Conservation (phyloP, 306 rosid genomes). For the Pterocarpus macrocarpus region DNA sequence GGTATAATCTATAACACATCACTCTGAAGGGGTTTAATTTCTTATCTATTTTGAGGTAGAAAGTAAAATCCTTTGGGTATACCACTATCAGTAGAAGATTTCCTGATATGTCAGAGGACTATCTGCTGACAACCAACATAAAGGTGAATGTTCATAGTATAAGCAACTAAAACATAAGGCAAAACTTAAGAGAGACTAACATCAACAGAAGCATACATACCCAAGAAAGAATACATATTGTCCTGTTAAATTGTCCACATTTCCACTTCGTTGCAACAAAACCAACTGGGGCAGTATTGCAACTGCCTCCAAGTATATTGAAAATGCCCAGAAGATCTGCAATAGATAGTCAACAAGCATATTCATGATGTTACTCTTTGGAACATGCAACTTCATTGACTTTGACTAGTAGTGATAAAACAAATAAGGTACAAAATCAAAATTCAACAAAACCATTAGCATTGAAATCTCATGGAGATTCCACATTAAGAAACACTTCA, state of each 20-base stretch:
- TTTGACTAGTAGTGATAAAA: no score
- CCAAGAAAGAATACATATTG: conserved; percentile 94
- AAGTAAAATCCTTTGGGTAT: neutral
- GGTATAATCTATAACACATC: neutral
- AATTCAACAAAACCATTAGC: no score
- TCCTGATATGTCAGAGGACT: neutral
- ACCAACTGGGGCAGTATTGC: conserved; percentile 92
- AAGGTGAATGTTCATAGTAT: conserved; percentile 1
- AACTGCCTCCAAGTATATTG: conserved; percentile 92
- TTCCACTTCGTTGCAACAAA: conserved; percentile 91
- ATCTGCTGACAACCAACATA: conserved; percentile 13
- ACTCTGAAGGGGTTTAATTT: conserved; percentile 2
- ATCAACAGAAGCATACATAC: conserved; percentile 54
- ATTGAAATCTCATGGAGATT: no score
- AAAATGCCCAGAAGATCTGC: conserved; percentile 95
- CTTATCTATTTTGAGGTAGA: neutral
- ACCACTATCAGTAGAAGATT: no score
- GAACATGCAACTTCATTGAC: neutral
- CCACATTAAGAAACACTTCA: no score
- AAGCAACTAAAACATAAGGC: conserved; percentile 17
- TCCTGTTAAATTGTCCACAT: conserved; percentile 93
- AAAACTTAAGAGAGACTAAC: conserved; percentile 13
- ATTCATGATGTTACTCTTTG: conserved; percentile 1
- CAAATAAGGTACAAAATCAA: no score
- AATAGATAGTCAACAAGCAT: conserved; percentile 15